Evolutionary conservation across 2,329 filamentous ascomycete genomes (phyloP).

Genomic region (Fusarium sp.): DNA sequence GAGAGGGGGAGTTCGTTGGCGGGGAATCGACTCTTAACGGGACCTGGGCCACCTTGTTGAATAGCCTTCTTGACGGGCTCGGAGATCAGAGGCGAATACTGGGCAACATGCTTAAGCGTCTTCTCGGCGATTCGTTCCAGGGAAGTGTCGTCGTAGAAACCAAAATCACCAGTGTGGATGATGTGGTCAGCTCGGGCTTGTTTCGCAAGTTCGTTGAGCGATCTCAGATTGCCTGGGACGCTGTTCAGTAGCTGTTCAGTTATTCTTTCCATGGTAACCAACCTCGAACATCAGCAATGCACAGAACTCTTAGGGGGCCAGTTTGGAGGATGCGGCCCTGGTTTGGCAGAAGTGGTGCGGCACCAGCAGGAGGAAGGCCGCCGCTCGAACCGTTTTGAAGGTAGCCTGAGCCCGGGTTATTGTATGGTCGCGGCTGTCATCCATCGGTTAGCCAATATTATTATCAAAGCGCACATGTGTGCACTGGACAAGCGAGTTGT

Average conservation of each 20-base stretch:
- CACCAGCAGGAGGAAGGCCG: slow-evolving; percentile 64
- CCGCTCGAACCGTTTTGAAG: slow-evolving; percentile 69
- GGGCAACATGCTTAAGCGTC: slow-evolving; percentile 96
- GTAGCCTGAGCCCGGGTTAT: slow-evolving; percentile 65
- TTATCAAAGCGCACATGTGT: not conserved
- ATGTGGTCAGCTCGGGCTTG: slow-evolving; percentile 96
- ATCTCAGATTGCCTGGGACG: slow-evolving; percentile 85
- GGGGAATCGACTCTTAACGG: slow-evolving; percentile 86
- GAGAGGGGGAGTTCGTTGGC: slow-evolving; percentile 88
- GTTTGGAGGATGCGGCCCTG: slow-evolving; percentile 73
- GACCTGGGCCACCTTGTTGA: slow-evolving; percentile 71
- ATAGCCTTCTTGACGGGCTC: slow-evolving; percentile 78
- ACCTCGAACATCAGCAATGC: slow-evolving; percentile 79
- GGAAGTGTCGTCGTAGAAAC: slow-evolving; percentile 97
- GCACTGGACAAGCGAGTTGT: not conserved
- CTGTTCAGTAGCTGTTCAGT: slow-evolving; percentile 24
- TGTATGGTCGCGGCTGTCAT: slow-evolving; percentile 55
- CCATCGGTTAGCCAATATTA: slow-evolving; percentile 35
- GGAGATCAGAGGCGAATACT: slow-evolving; percentile 93
- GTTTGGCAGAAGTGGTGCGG: slow-evolving; percentile 71
- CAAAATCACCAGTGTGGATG: slow-evolving; percentile 98
- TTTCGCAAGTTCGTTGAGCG: slow-evolving; percentile 94
- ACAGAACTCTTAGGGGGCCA: slow-evolving; percentile 72
- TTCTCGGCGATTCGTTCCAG: slow-evolving; percentile 98
- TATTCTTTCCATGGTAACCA: slow-evolving; percentile 38